These are phyloP conservation scores for Aleurites moluccanus DNA, from an alignment of 441 rosid genomes.

Conservation along the genomic window DNA sequence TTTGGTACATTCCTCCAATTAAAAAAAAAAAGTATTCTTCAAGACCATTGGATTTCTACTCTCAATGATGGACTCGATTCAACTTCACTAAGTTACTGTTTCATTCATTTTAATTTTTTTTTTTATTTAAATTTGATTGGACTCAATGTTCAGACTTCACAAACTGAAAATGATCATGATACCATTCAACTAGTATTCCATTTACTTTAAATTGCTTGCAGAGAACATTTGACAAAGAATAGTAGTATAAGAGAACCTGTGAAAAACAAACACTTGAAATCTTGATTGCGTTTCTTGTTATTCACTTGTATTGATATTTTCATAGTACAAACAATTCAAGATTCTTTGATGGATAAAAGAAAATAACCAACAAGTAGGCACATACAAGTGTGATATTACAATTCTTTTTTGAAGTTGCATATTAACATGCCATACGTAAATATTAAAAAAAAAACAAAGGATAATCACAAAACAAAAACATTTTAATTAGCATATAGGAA, in stretches of 20 bases:
- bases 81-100: too few relatives aligned
- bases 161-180: too few relatives aligned
- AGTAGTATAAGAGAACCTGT: too few relatives aligned
- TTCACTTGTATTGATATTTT: background rate
- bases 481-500: constrained; percentile 46
- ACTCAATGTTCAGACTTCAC: too few relatives aligned
- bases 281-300: background rate
- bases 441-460: background rate
- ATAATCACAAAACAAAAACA: constrained; percentile 19
- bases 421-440: background rate
- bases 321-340: constrained; percentile 7
- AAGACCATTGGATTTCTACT: too few relatives aligned
- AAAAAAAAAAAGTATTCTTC: too few relatives aligned
- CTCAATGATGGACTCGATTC: too few relatives aligned
- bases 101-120: too few relatives aligned
- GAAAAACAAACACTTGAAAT: background rate
- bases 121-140: too few relatives aligned
- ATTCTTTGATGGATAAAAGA: background rate
- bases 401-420: background rate
- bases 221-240: background rate
- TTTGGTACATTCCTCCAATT: too few relatives aligned
- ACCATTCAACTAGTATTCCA: background rate
- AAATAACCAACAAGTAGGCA: background rate
- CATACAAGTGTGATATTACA: constrained; percentile 10
- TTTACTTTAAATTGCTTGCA: background rate